phyloP scores from a whole-genome alignment of 345 rosid species.

The Gossypium raimondii region DNA sequence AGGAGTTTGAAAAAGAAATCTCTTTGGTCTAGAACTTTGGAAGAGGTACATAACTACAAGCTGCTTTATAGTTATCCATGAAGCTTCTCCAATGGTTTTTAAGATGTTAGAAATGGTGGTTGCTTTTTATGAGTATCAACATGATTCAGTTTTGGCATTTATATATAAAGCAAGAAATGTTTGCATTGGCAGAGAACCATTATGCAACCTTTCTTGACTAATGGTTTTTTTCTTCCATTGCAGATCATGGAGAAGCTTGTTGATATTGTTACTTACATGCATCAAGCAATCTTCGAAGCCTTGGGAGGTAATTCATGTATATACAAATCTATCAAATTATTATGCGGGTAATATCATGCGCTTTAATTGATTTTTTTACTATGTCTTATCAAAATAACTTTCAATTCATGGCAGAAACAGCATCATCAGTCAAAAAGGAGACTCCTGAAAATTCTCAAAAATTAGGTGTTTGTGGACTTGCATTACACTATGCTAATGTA shows the following conservation, averaged over 20 bases:
- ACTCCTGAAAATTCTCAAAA: slow-evolving; percentile 34
- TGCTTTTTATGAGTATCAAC: background rate
- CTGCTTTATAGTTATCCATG: background rate
- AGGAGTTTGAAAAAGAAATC: slow-evolving; percentile 78
- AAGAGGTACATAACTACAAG: slow-evolving; percentile 51
- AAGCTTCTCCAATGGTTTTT: background rate
- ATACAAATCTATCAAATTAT: slow-evolving; percentile 2
- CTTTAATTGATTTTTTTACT: background rate
- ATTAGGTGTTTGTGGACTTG: slow-evolving; percentile 81
- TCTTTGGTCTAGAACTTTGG: slow-evolving; percentile 79
- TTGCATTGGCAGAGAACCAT: background rate
- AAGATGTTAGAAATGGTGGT: background rate
- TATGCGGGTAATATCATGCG: background rate
- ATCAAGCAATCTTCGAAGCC: slow-evolving; percentile 59
- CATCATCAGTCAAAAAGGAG: slow-evolving; percentile 18
- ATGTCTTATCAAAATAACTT: slow-evolving; percentile 3
- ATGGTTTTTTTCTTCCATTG: background rate
- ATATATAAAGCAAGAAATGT: background rate
- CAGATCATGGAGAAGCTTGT: slow-evolving; percentile 81
- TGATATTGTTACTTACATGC: slow-evolving; percentile 54
- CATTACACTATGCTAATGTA: slow-evolving; percentile 88
- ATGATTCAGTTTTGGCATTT: background rate
- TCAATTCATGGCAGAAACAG: slow-evolving; percentile 26
- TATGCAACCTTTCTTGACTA: background rate
- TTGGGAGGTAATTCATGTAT: slow-evolving; percentile 47